These are phyloP conservation scores for Chaetomium cochliodes DNA, from an alignment of 495 filamentous ascomycete species.

Conservation along the genomic window DNA sequence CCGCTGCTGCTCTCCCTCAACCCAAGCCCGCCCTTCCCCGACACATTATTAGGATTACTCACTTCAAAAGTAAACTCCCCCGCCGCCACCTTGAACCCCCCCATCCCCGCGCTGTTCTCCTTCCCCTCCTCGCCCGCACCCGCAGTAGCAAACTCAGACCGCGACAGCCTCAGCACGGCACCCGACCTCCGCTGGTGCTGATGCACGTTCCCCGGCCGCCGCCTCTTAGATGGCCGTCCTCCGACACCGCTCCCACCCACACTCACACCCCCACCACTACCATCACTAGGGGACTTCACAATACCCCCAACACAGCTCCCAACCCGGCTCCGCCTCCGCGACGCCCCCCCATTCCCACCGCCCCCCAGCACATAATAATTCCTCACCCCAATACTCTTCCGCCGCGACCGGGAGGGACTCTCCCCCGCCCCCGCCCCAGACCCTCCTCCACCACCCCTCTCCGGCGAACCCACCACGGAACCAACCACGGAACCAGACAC, in stretches of 20 bases:
- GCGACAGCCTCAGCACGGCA: constrained; percentile 3
- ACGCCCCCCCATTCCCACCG: background rate
- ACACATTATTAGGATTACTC: constrained; percentile 6
- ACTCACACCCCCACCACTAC: background rate
- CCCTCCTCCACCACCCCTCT: background rate
- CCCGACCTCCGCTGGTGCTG: constrained; percentile 7
- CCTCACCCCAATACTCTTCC: constrained; percentile 15
- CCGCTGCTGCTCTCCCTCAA: constrained; percentile 16
- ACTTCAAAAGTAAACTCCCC: constrained; percentile 20
- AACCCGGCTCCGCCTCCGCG: constrained; percentile 5
- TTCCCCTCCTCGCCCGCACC: constrained; percentile 15
- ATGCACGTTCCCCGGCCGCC: constrained; percentile 12
- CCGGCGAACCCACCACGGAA: background rate
- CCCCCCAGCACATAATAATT: constrained; percentile 19
- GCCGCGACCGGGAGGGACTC: background rate
- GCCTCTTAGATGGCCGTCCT: constrained; percentile 9
- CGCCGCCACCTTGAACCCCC: constrained; percentile 12
- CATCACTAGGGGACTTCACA: constrained; percentile 1
- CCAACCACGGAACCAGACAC: too few species aligned
- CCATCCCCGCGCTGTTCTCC: constrained; percentile 5
- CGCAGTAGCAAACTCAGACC: background rate
- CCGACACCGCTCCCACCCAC: background rate
- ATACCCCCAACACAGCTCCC: background rate
- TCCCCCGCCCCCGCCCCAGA: too few species aligned
- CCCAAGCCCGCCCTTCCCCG: constrained; percentile 3